Percentiles rank a stretch among this genome's conserved stretches.
These are phyloP conservation scores for Ceratocystis smalleyi DNA, from an alignment of 2,329 filamentous ascomycete species.

Conservation along the genomic window DNA sequence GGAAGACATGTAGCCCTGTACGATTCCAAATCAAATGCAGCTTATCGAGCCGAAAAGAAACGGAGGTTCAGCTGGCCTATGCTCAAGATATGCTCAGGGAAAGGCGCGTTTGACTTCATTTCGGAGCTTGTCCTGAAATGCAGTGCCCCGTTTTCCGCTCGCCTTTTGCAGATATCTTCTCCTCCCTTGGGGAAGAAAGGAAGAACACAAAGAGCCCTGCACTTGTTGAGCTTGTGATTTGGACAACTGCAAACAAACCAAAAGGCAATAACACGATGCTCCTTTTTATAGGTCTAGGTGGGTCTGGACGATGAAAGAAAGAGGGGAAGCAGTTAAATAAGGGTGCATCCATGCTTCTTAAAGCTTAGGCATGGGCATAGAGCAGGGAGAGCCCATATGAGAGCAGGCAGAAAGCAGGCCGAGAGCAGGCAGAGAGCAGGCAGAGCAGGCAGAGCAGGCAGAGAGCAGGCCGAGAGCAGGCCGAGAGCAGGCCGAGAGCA, in stretches of 20 bases:
- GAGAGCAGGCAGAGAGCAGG: background rate
- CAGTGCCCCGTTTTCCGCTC: too few relatives aligned
- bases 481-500: background rate
- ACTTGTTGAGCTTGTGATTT: background rate
- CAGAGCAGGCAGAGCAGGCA: background rate
- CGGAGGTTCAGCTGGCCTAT: too few relatives aligned
- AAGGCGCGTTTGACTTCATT: too few relatives aligned
- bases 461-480: background rate
- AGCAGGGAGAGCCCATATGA: background rate
- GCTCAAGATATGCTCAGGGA: too few relatives aligned
- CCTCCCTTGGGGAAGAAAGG: too few relatives aligned
- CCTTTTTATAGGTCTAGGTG: background rate
- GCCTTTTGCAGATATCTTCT: too few relatives aligned
- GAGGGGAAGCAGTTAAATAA: background rate
- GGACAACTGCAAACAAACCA: background rate
- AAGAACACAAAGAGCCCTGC: background rate
- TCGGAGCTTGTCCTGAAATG: too few relatives aligned
- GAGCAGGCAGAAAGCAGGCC: background rate
- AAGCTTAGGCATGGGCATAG: background rate
- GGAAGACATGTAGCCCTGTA: too few relatives aligned
- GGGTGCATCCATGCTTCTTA: background rate
- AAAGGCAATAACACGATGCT: background rate
- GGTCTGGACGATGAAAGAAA: background rate
- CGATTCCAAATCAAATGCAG: too few relatives aligned
- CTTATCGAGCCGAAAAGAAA: too few relatives aligned